phyloP scores from a whole-genome alignment of 176 grass and related monocot species.

The Hordeum marinum region DNA sequence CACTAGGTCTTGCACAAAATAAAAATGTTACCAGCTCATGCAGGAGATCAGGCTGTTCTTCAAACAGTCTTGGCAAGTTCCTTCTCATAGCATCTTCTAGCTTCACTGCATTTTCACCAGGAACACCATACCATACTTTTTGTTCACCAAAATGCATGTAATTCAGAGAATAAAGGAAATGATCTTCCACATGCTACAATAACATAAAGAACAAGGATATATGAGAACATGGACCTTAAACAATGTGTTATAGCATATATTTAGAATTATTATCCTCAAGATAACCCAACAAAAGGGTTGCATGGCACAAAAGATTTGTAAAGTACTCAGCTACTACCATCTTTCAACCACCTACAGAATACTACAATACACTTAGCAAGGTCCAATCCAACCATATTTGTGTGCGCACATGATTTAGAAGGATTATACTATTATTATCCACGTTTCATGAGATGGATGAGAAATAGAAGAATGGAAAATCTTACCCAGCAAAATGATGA shows the following conservation, averaged over 20 bases:
- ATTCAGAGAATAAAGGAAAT: slow-evolving; percentile 95
- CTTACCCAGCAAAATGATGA: slow-evolving; percentile 99
- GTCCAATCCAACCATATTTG: neutral
- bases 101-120: slow-evolving; percentile 62
- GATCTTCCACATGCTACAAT: slow-evolving; percentile 95
- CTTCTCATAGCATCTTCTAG: slow-evolving; percentile 90
- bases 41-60: slow-evolving; percentile 93
- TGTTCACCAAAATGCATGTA: slow-evolving; percentile 98
- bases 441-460: slow-evolving; percentile 13
- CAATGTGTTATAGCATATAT: slow-evolving; percentile 1
- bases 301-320: neutral
- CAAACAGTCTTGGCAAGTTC: slow-evolving; percentile 79
- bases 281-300: neutral
- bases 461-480: slow-evolving; percentile 27
- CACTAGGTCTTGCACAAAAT: neutral
- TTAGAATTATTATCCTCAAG: neutral
- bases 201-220: slow-evolving; percentile 7
- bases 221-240: neutral
- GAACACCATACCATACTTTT: slow-evolving; percentile 96
- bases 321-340: neutral
- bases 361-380: neutral
- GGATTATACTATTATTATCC: neutral
- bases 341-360: neutral
- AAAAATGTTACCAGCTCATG: slow-evolving; percentile 79
- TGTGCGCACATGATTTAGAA: neutral